Evolutionary conservation across 1,284 basidiomycete species (phyloP).

Genomic region (Cutaneotrichosporon dermatis): DNA sequence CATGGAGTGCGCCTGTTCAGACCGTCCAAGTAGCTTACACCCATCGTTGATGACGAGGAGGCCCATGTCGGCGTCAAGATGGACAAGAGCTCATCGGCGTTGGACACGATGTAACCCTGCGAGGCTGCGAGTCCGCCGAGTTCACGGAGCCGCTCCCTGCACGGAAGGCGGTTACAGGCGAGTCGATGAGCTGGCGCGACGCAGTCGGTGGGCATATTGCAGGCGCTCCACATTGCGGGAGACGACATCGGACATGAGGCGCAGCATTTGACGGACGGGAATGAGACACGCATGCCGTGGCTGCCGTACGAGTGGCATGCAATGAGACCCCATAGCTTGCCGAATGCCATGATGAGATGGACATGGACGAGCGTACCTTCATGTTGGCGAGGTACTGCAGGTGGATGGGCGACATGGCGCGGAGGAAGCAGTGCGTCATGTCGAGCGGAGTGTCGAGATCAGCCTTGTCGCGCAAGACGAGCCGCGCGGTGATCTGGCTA

Average conservation of each 20-base stretch:
- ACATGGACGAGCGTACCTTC: constrained; percentile 77
- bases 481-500: constrained; percentile 67
- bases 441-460: constrained; percentile 73
- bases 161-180: too few relatives aligned
- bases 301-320: constrained; percentile 76
- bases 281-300: constrained; percentile 75
- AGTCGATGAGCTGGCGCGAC: constrained; percentile 60
- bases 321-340: constrained; percentile 77
- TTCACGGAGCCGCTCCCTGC: too few relatives aligned
- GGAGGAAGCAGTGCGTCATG: constrained; percentile 81
- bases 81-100: constrained; percentile 74
- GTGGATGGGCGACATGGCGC: constrained; percentile 87
- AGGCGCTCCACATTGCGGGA: constrained; percentile 78
- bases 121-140: too few relatives aligned
- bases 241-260: constrained; percentile 74
- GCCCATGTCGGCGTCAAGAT: constrained; percentile 83
- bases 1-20: constrained; percentile 74
- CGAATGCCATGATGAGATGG: constrained; percentile 84
- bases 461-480: constrained; percentile 63
- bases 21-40: constrained; percentile 72
- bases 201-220: constrained; percentile 74
- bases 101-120: constrained; percentile 78
- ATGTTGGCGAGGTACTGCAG: constrained; percentile 73
- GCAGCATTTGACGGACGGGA: constrained; percentile 78
- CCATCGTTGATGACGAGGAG: constrained; percentile 80